These are phyloP conservation scores for Coccinonectria pachysandricola DNA, from an alignment of 2,329 filamentous ascomycete genomes.

Conservation along the genomic window DNA sequence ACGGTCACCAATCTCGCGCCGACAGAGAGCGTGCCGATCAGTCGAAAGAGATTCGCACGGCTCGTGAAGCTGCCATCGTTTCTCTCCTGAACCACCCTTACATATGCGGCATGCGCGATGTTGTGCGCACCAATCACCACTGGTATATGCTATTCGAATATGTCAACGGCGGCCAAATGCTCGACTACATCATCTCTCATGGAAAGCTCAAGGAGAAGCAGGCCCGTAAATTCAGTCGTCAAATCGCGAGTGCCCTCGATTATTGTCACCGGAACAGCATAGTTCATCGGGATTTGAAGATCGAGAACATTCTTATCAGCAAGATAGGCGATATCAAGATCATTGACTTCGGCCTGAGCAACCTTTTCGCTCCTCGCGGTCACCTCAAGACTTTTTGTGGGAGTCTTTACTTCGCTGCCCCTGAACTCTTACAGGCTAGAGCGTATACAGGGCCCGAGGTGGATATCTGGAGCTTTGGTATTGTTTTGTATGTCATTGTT, in stretches of 20 bases:
- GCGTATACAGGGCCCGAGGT: slow-evolving; percentile 95
- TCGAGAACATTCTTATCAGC: slow-evolving; percentile 98
- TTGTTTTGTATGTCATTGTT: slow-evolving; percentile 92
- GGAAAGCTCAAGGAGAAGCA: slow-evolving; percentile 97
- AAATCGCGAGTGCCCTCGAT: slow-evolving; percentile 92
- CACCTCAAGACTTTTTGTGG: slow-evolving; percentile 96
- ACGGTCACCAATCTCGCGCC: slow-evolving; percentile 59
- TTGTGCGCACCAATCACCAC: slow-evolving; percentile 91
- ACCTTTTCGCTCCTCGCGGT: slow-evolving; percentile 76
- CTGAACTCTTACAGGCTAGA: slow-evolving; percentile 84
- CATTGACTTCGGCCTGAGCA: slow-evolving; percentile 96
- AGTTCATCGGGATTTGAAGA: slow-evolving; percentile 94
- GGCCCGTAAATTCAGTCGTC: slow-evolving; percentile 91
- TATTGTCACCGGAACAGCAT: slow-evolving; percentile 98
- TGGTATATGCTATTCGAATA: slow-evolving; percentile 99
- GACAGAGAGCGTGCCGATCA: slow-evolving; percentile 87
- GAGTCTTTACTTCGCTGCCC: slow-evolving; percentile 94
- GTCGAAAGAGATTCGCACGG: slow-evolving; percentile 91
- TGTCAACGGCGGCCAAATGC: slow-evolving; percentile 97
- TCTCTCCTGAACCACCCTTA: slow-evolving; percentile 90
- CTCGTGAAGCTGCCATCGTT: slow-evolving; percentile 91
- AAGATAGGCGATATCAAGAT: slow-evolving; percentile 99
- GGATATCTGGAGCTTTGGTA: slow-evolving; percentile 97
- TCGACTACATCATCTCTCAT: slow-evolving; percentile 98
- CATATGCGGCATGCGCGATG: slow-evolving; percentile 91